Conservation (phyloP, 805 yeast genomes). For the Jamesozyma spencerorum region DNA sequence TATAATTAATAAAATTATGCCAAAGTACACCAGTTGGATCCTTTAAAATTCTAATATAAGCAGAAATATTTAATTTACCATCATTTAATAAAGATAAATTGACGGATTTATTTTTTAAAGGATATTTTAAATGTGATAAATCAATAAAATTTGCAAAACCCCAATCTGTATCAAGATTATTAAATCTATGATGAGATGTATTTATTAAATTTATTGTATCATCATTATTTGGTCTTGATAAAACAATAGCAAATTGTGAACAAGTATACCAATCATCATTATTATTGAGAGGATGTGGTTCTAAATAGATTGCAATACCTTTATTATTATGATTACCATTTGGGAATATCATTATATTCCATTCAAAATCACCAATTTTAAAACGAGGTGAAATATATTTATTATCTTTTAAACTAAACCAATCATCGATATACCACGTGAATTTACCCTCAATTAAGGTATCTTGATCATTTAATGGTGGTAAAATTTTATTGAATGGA, state of each 20-base stretch:
- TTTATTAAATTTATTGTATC: constrained; percentile 52
- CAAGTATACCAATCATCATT: constrained; percentile 73
- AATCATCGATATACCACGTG: constrained; percentile 45
- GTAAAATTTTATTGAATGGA: constrained; percentile 16
- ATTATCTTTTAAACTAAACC: constrained; percentile 38
- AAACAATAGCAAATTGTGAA: constrained; percentile 77
- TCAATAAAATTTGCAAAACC: constrained; percentile 80
- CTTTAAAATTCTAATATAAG: constrained; percentile 62
- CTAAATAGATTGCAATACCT: constrained; percentile 66
- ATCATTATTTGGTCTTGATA: constrained; percentile 67
- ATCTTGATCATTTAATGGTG: constrained; percentile 18
- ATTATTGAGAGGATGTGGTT: constrained; percentile 42
- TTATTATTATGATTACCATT: constrained; percentile 52
- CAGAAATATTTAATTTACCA: constrained; percentile 60
- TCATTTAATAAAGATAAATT: constrained; percentile 40
- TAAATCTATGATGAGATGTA: constrained; percentile 71
- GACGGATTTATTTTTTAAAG: constrained; percentile 31
- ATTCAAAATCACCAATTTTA: constrained; percentile 51
- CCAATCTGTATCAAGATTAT: constrained; percentile 79
- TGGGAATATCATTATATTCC: constrained; percentile 71
- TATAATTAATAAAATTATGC: constrained; percentile 78
- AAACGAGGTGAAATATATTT: constrained; percentile 36
- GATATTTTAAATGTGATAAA: constrained; percentile 37
- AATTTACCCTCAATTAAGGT: constrained; percentile 28
- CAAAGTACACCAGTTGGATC: constrained; percentile 93